A percentile compares a stretch with the other conserved stretches of the same genome.
Evolutionary conservation across 768 basidiomycete genomes (phyloP).

Genomic region (Zangia roseola): DNA sequence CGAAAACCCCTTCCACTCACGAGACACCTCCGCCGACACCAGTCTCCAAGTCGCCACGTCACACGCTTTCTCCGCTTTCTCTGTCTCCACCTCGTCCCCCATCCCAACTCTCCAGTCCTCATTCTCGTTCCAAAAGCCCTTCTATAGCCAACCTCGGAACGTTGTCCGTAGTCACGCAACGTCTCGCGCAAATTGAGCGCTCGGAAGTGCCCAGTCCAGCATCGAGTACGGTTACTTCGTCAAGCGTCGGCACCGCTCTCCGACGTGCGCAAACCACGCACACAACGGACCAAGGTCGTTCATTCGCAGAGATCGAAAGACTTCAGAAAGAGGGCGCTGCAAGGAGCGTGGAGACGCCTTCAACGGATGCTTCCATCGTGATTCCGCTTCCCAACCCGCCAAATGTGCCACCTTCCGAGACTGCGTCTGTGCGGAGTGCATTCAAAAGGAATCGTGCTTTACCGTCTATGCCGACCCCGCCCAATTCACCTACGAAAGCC

Average conservation of each 20-base stretch:
- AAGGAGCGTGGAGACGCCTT: slow-evolving; percentile 10
- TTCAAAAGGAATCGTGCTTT: slow-evolving; percentile 13
- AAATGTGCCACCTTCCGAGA: slow-evolving; percentile 5
- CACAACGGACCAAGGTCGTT: slow-evolving; percentile 7
- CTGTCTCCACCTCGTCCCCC: slow-evolving; percentile 25
- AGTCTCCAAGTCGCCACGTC: slow-evolving; percentile 25
- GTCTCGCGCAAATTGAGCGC: slow-evolving; percentile 58
- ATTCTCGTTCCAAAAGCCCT: slow-evolving; percentile 43
- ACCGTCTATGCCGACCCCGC: slow-evolving; percentile 7
- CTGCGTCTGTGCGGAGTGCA: slow-evolving; percentile 22
- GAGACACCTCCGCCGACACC: slow-evolving; percentile 24
- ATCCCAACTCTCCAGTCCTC: slow-evolving; percentile 25
- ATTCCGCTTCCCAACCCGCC: slow-evolving; percentile 23
- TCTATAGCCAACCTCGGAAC: slow-evolving; percentile 62
- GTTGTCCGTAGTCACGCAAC: slow-evolving; percentile 63
- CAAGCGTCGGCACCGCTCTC: slow-evolving; percentile 23
- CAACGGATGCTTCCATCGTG: slow-evolving; percentile 24
- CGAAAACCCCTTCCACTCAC: slow-evolving; percentile 7
- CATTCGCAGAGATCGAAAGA: slow-evolving; percentile 27
- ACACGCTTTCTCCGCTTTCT: slow-evolving; percentile 17
- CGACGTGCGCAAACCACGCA: slow-evolving; percentile 22
- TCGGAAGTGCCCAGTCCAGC: slow-evolving; percentile 19
- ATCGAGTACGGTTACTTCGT: slow-evolving; percentile 20
- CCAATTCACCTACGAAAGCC: slow-evolving; percentile 9
- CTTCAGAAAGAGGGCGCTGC: slow-evolving; percentile 11